Percentiles rank a stretch among this genome's conserved stretches.
phyloP scores from a whole-genome alignment of 257 asterid genomes.

The Gardenia jasminoides region DNA sequence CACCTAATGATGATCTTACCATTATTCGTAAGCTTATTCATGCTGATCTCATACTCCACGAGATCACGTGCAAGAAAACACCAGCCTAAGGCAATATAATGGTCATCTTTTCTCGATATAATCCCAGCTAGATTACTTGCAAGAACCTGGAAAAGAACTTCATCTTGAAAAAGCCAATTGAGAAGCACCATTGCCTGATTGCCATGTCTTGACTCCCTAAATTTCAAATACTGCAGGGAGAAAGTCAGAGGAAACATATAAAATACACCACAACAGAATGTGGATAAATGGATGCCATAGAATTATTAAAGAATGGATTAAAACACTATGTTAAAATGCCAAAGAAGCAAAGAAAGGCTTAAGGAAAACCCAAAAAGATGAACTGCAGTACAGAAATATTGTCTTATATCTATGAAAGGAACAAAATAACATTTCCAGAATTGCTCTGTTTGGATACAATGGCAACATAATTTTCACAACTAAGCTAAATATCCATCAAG shows the following conservation, averaged over 20 bases:
- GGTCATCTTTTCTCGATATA: slow-evolving; percentile 64
- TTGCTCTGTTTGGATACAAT: neutral
- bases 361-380: neutral
- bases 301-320: too few species aligned
- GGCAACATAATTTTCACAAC: neutral
- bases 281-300: neutral
- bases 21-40: slow-evolving; percentile 36
- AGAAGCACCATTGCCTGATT: slow-evolving; percentile 64
- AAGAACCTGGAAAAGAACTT: slow-evolving; percentile 47
- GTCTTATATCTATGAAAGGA: too few species aligned
- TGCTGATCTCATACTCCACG: slow-evolving; percentile 49
- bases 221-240: slow-evolving; percentile 46
- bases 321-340: neutral
- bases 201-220: slow-evolving; percentile 45
- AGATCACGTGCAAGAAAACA: slow-evolving; percentile 73
- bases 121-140: slow-evolving; percentile 47
- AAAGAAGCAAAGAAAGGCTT: neutral
- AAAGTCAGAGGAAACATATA: slow-evolving; percentile 1
- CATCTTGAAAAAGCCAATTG: slow-evolving; percentile 87
- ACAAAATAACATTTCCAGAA: neutral
- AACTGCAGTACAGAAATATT: neutral
- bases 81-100: slow-evolving; percentile 78
- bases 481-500: too few species aligned
- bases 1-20: slow-evolving; percentile 42
- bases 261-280: slow-evolving; percentile 3